Conservation (phyloP, 2,329 filamentous ascomycete species). For the Apiospora sp. region DNA sequence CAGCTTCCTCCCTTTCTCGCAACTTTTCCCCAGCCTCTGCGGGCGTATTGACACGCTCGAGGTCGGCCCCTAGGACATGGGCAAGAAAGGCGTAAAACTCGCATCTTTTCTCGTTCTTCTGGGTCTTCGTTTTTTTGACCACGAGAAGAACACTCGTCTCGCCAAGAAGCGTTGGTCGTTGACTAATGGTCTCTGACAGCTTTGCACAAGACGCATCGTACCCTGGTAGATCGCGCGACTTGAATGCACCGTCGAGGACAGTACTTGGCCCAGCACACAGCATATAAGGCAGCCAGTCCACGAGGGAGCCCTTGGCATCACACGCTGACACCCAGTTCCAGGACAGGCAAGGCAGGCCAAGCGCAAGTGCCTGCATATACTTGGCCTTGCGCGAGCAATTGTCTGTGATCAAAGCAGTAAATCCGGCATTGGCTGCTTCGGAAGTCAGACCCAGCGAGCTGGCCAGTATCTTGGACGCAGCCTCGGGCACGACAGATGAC, state of each 20-base stretch:
- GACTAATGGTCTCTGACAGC: slow-evolving; percentile 64
- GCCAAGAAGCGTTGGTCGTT: slow-evolving; percentile 69
- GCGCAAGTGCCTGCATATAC: slow-evolving; percentile 91
- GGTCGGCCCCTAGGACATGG: slow-evolving; percentile 76
- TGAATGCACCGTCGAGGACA: slow-evolving; percentile 78
- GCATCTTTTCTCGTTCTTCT: slow-evolving; percentile 62
- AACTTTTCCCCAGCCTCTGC: slow-evolving; percentile 70
- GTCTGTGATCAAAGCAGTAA: slow-evolving; percentile 87
- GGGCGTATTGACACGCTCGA: slow-evolving; percentile 71
- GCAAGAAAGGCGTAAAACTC: slow-evolving; percentile 82
- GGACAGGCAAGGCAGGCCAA: slow-evolving; percentile 87
- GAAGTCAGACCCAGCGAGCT: slow-evolving; percentile 55
- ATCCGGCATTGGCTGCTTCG: slow-evolving; percentile 62
- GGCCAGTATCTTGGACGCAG: not conserved
- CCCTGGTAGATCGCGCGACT: slow-evolving; percentile 72
- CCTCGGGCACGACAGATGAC: slow-evolving; percentile 39
- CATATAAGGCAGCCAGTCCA: slow-evolving; percentile 83
- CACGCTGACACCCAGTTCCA: slow-evolving; percentile 83
- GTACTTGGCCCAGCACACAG: slow-evolving; percentile 84
- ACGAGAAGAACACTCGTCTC: slow-evolving; percentile 74
- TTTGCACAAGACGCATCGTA: slow-evolving; percentile 66
- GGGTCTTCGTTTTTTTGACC: slow-evolving; percentile 63
- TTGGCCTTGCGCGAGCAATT: slow-evolving; percentile 86
- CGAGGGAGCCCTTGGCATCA: slow-evolving; percentile 63
- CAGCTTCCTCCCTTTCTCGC: slow-evolving; percentile 55